phyloP scores from a whole-genome alignment of 768 basidiomycete species.

The Rhodotorula babjevae region DNA sequence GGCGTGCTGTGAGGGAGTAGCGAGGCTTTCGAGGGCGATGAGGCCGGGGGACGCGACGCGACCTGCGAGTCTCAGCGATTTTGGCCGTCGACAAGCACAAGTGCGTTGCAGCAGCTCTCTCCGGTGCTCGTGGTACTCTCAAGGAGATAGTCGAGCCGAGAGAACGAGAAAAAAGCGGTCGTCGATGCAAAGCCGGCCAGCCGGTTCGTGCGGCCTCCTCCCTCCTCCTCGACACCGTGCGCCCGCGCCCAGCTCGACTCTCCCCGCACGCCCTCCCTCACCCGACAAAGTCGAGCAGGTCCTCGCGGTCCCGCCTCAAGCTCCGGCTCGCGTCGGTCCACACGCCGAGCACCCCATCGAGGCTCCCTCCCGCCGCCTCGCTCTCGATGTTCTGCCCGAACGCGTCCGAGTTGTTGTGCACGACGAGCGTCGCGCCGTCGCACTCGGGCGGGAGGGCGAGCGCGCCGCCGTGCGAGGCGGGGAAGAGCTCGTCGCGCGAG shows the following conservation, averaged over 20 bases:
- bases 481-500: constrained; percentile 1
- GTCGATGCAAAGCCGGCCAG: too few species aligned
- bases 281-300: constrained; percentile 4
- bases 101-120: too few species aligned
- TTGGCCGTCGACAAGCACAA: too few species aligned
- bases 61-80: too few species aligned
- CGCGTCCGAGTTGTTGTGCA: constrained; percentile 40
- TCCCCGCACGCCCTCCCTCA: not conserved
- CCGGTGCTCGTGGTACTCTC: too few species aligned
- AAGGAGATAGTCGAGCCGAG: too few species aligned
- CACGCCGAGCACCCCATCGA: constrained; percentile 35
- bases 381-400: constrained; percentile 42
- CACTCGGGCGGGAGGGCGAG: not conserved
- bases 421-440: constrained; percentile 24
- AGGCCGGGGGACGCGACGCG: too few species aligned
- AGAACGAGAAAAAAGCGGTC: too few species aligned
- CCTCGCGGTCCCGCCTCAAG: constrained; percentile 19
- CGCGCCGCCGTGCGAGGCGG: not conserved
- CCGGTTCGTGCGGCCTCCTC: too few species aligned
- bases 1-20: not conserved
- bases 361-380: constrained; percentile 23
- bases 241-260: too few species aligned
- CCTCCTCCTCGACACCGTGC: too few species aligned
- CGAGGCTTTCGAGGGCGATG: not conserved
- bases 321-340: constrained; percentile 19